These are phyloP conservation scores for Myriosclerotinia duriaeana DNA, from an alignment of 2,329 filamentous ascomycete genomes.

Conservation along the genomic window DNA sequence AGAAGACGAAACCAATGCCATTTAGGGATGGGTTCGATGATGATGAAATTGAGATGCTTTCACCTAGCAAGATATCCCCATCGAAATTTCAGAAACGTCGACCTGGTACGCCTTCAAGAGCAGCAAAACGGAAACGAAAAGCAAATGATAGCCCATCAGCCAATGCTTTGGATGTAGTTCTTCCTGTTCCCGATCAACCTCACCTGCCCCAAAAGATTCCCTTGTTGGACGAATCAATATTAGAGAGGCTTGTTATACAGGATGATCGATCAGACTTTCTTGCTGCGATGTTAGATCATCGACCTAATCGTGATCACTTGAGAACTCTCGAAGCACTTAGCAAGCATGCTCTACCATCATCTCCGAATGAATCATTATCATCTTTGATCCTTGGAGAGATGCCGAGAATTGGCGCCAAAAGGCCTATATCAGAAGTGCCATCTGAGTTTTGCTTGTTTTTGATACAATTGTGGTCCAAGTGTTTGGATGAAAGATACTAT, in stretches of 20 bases:
- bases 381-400: conserved; percentile 67
- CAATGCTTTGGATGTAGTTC: conserved; percentile 49
- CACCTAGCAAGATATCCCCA: conserved; percentile 51
- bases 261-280: conserved; percentile 46
- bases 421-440: conserved; percentile 53
- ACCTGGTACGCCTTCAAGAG: conserved; percentile 59
- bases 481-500: conserved; percentile 61
- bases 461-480: conserved; percentile 66
- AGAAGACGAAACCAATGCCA: conserved; percentile 54
- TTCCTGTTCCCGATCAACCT: conserved; percentile 30
- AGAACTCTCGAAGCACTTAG: conserved; percentile 68
- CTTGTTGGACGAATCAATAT: conserved; percentile 39
- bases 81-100: conserved; percentile 45
- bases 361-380: conserved; percentile 60
- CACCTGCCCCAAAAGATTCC: conserved; percentile 19
- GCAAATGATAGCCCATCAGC: conserved; percentile 62
- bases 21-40: conserved; percentile 74
- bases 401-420: conserved; percentile 53
- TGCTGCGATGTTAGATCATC: conserved; percentile 40
- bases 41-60: conserved; percentile 50
- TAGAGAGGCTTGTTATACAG: conserved; percentile 43
- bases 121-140: conserved; percentile 66
- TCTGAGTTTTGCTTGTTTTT: conserved; percentile 64
- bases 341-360: conserved; percentile 63
- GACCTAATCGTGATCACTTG: conserved; percentile 49